Conservation (phyloP, 2,329 filamentous ascomycete genomes). For the Fusarium palustre region DNA sequence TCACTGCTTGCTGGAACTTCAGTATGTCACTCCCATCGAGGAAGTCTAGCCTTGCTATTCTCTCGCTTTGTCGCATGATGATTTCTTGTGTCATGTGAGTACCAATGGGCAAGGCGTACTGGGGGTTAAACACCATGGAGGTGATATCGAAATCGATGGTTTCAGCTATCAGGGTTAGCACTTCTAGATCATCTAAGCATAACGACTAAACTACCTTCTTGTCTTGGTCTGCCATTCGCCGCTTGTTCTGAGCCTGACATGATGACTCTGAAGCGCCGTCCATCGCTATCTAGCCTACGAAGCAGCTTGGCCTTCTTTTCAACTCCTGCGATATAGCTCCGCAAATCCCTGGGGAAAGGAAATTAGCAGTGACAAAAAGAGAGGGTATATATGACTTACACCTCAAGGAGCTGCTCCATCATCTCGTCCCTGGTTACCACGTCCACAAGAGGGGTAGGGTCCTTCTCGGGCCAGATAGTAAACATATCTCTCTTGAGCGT, state of each 20-base stretch:
- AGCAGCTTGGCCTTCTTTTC: slow-evolving; percentile 46
- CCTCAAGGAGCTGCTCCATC: slow-evolving; percentile 50
- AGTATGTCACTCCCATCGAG: slow-evolving; percentile 43
- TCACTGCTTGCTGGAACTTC: slow-evolving; percentile 52
- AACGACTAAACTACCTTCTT: slow-evolving; percentile 34
- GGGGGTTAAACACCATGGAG: slow-evolving; percentile 45
- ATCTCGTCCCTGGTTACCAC: slow-evolving; percentile 50
- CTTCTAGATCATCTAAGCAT: neutral
- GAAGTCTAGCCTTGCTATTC: slow-evolving; percentile 49
- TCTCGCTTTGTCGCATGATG: slow-evolving; percentile 48
- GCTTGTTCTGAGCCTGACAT: slow-evolving; percentile 43
- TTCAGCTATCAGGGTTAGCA: slow-evolving; percentile 41
- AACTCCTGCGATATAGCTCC: slow-evolving; percentile 34
- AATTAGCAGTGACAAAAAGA: neutral
- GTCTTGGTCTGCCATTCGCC: slow-evolving; percentile 34
- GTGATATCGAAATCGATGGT: slow-evolving; percentile 51
- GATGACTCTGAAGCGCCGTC: slow-evolving; percentile 45
- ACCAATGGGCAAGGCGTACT: slow-evolving; percentile 46
- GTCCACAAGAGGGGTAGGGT: slow-evolving; percentile 46
- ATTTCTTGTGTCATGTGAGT: slow-evolving; percentile 43
- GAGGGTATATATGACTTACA: slow-evolving; percentile 27
- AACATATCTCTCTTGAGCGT: slow-evolving; percentile 43
- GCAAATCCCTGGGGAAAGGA: slow-evolving; percentile 19
- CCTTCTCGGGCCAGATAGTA: slow-evolving; percentile 49
- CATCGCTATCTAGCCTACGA: slow-evolving; percentile 46